A percentile compares a stretch with the other conserved stretches of the same genome.
These are phyloP conservation scores for Castanea sativa DNA, from an alignment of 306 rosid species.

Conservation along the genomic window DNA sequence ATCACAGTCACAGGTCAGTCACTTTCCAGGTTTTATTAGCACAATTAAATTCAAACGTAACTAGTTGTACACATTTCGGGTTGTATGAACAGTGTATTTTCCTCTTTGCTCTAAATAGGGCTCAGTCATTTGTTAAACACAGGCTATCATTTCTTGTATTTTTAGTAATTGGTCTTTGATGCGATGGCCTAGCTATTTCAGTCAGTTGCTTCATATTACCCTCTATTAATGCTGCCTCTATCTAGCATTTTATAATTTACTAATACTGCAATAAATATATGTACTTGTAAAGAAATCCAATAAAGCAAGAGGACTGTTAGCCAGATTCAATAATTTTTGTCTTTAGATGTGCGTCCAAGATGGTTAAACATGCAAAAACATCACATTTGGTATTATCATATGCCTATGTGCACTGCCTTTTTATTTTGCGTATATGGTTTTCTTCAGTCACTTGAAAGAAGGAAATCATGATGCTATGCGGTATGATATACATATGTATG, in stretches of 20 bases:
- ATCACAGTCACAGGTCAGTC: conserved; percentile 94
- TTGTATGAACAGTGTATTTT: conserved; percentile 1
- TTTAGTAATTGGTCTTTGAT: conserved; percentile 10
- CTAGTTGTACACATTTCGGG: conserved; percentile 6
- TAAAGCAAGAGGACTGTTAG: too few relatives aligned
- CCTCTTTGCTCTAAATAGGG: neutral
- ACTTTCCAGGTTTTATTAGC: conserved; percentile 20
- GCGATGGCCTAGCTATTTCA: conserved; percentile 10
- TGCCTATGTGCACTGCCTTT: too few relatives aligned
- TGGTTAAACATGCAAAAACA: neutral
- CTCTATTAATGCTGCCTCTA: neutral
- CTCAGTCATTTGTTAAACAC: conserved; percentile 5
- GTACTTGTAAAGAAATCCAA: too few relatives aligned
- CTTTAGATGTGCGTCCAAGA: neutral
- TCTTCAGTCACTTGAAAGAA: too few relatives aligned
- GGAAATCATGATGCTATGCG: too few relatives aligned
- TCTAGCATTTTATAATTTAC: neutral
- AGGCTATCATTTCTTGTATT: neutral
- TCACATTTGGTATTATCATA: too few relatives aligned
- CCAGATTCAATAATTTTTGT: neutral
- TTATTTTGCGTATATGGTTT: too few relatives aligned
- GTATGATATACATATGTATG: too few relatives aligned
- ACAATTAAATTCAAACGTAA: conserved; percentile 7
- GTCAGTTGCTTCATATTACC: neutral
- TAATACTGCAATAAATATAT: too few relatives aligned